Evolutionary conservation across 352 stramenopile species (phyloP), one percentile per base, ranked within the genome.

Genomic region (Phytophthora sojae): DNA sequence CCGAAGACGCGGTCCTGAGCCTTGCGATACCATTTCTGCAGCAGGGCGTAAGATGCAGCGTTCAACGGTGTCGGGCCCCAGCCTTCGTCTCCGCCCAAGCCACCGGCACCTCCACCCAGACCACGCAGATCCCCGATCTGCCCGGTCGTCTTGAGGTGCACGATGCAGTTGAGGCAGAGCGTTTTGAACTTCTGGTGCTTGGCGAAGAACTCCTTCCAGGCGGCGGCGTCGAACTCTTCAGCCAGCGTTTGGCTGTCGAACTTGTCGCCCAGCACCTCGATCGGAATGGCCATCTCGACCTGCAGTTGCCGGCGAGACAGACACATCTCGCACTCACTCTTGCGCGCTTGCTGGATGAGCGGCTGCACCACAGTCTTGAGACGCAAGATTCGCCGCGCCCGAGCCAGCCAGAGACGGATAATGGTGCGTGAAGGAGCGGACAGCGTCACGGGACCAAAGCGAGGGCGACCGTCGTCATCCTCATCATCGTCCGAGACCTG

Each of bases 201-300:
- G 39, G 87, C 76, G 64, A 98, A 99, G 65, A 98, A 99, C 12
- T 87, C 87, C 72, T 99, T 99, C 94, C 96, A 99, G 6, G 93
- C 91, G 2, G 91, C 91, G 51, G 97, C 88, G 44, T 98, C 91
- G 61, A 99, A 98, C 63, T 98, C 95, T 30, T 96, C 91, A 1
- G 83, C 80, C 5, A 96, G 82, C 7, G 81, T 88, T 64, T 97
- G 82, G 39, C 88, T 87, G 35, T 97, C 89, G 67, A 98, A 99
- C 59, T 93, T 94, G 70, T 98, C 86, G 23, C 95, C 93, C 3
- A 99, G 88, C 12, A 98, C 83, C 69, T 98, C 90, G 32, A 99
- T 92, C 12, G 89, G 86, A 59, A 96, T 92, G n/a, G 93, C 81
- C 29, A 98, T 82, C 71, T 99, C 91, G 11, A 99, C 96, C 62